Base-by-base conservation (phyloP, 2,329 filamentous ascomycete genomes). In the Zalaria sp. region DNA sequence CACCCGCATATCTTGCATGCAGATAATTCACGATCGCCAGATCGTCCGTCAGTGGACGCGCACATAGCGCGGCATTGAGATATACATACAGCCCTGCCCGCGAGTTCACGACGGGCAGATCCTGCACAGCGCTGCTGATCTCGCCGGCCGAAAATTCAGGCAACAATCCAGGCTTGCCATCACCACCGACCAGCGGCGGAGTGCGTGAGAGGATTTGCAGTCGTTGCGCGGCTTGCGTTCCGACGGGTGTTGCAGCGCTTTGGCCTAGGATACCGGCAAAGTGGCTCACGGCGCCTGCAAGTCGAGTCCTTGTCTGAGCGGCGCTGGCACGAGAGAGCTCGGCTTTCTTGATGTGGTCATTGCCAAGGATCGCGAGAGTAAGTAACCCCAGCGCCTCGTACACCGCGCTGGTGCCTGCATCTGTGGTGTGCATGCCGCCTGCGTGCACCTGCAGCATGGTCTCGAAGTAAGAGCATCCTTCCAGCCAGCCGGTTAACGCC, bases 41-140 rank as follows among this genome's bases (percentile, higher is more conserved):
- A 53, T 96, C 88, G 53, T 96, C 88, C 27, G 93, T 75, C 25
- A 93, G 65, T 0, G 89, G 88, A 28, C 86, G 76, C 28, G 80
- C 85, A 46, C 83, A 77, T 66, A 91, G 83, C 57, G 83, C 72
- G 42, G 86, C 78, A 56, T 87, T 91, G 5, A 95, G 66, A 57
- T 89, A 91, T 5, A 93, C 71, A 55, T 91, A 94, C 42, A 94
- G 68, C 4, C 83, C 87, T 40, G 84, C 83, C 57, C 86, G 75
- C 3, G 86, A 84, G 49, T 84, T 86, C 38, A 80, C 68, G 27
- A 77, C 67, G 3, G 82, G 81, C 6, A 88, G 63, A 39, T 93
- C 83, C 2, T 40, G 29, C 5, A 60, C 46, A 2, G 50, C 49
- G 5, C 46, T 49, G 11, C 57, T 46, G 4, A 60, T 50, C 29